Evolutionary conservation across 148 eudicot species (phyloP), one percentile per base, ranked within the genome.

Genomic region (Pouteria glomerata): DNA sequence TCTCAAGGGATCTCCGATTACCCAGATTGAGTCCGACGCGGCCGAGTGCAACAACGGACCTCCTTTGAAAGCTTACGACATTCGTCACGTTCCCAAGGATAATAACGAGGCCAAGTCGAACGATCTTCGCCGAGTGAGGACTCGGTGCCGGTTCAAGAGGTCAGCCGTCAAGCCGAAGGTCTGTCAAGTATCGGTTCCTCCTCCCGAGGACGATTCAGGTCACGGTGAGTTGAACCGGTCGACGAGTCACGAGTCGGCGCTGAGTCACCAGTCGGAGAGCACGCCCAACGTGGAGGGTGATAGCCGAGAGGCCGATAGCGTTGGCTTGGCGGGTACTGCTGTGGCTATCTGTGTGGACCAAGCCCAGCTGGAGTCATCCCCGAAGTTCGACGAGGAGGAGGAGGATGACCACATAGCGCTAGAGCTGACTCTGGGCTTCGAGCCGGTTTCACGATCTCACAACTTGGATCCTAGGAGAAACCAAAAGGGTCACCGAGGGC

Each of bases 51-150:
- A 60, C 57, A 75, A 67, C 4, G 79, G 86, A 0, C 87, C 92
- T 1, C 89, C 92, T 0, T 52, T 85, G 27, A 87, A 91, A 55
- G 88, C 87, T 0, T 89, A 77, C 48, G 95, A 92, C 41, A 89
- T 89, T 16, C 85, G 95, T 23, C 97, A 92, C 64, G 88, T 89
- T 1, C 52, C 71, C 13, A 87, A 84, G 66, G 89, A 87, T 0
- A 84, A 86, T 0, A 52, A 73, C 65, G 52, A 60, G 5, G 63
- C 69, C 57, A 66, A 42, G 52, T 67, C 82, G 23, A 64, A 57
- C 23, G 81, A 79, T 34, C 63, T 82, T 24, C 80, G 81, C 78
- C 82, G 83, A 59, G 82, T 84, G 57, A 78, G 84, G 78, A 73
- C 69, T 27, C 88, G 85, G 50, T 57, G 75, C 78, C 67, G 84